Base-by-base conservation (phyloP, 2,329 filamentous ascomycete genomes). In the Exophiala xenobiotica region DNA sequence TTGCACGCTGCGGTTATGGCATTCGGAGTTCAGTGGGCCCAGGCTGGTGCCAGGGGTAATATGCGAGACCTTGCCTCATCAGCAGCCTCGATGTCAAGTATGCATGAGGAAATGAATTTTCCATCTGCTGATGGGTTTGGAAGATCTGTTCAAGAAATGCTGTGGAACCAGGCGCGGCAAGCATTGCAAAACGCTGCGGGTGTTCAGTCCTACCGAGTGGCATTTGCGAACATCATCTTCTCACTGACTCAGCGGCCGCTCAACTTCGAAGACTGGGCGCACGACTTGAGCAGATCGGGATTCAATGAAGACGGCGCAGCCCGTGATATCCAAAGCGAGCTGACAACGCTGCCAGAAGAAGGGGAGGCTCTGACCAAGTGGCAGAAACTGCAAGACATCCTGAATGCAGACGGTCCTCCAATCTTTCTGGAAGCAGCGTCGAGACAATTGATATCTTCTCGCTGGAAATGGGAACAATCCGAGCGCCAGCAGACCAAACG, bases 151-250 rank as follows among this genome's bases (percentile, higher is more conserved):
- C 68, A 72, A 47, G 63, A 68, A 23, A 61, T 62, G 6, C 62
- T 70, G 2, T 74, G 72, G 72, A 67, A 73, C 46, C 64, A 74
- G 57, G 71, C 72, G 26, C 65, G 65, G 2, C 61, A 64, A 7
- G 70, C 69, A 8, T 56, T 75, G 26, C 63, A 70, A 29, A 59
- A 67, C 16, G 68, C 69, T 1, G 60, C 64, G 6, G 66, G 65
- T 2, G 68, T 72, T 9, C 68, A 70, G 9, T 74, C 72, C 1
- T 74, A 74, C 52, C 65, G 71, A 2, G 64, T 75, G 6, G 68
- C 69, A 2, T 70, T 74, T 35, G 72, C 72, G 14, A 69, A 72
- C 24, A 70, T 75, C 9, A 70, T 75, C 5, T 74, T 75, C 53
- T 71, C 71, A n/a, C 57, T 75, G 47, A 72, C 71, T 1, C 72